These are phyloP conservation scores for Tetratostichococcus sp. DNA, from an alignment of 139 green algal genomes.

Conservation along the genomic window DNA sequence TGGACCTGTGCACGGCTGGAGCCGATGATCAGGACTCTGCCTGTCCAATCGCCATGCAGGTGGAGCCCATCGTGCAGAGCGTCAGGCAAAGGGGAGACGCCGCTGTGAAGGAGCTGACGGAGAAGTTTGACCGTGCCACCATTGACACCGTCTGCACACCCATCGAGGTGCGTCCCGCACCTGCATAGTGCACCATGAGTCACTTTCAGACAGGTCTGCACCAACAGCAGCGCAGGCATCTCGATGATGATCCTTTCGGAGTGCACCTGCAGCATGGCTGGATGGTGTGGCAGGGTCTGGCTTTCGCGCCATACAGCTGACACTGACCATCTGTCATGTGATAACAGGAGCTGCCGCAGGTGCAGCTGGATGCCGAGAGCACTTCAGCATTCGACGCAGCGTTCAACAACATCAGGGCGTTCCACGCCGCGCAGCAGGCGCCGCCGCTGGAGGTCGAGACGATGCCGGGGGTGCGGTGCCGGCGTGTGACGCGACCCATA, in stretches of 20 bases:
- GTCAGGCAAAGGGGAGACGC: conserved; percentile 79
- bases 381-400: conserved; percentile 87
- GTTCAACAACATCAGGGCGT: conserved; percentile 89
- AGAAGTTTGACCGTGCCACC: conserved; percentile 86
- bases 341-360: conserved; percentile 65
- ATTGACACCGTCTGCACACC: conserved; percentile 64
- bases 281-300: no score
- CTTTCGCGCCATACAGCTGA: no score
- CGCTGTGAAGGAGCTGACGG: conserved; percentile 85
- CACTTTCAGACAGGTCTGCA: no score
- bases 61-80: conserved; percentile 85
- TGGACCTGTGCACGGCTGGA: no score
- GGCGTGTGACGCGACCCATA: conserved; percentile 63
- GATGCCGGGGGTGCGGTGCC: conserved; percentile 92
- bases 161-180: conserved; percentile 56
- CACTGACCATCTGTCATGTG: no score
- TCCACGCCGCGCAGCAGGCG: conserved; percentile 84
- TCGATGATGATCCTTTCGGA: no score
- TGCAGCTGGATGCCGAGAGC: conserved; percentile 66
- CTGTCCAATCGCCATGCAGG: no score
- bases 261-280: no score
- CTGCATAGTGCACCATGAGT: not conserved
- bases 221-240: no score
- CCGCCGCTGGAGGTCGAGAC: conserved; percentile 73
- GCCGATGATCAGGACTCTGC: no score